phyloP scores from a whole-genome alignment of 441 rosid species.

The Euphorbia celastroides region DNA sequence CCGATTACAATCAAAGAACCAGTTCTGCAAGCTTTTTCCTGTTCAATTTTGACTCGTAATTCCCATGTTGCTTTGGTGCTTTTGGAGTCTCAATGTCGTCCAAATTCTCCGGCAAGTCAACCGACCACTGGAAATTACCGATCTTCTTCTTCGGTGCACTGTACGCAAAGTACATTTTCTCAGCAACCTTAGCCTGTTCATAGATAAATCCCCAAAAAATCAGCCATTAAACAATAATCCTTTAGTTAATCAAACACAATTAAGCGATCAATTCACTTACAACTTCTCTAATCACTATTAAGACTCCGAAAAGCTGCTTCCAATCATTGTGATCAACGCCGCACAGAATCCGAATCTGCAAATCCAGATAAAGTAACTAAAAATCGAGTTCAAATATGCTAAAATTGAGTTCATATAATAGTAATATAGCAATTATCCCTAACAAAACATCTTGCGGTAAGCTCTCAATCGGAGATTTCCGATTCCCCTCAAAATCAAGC shows the following conservation, averaged over 20 bases:
- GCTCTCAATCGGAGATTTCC: constrained; percentile 45
- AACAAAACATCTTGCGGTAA: constrained; percentile 71
- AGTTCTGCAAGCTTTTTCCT: constrained; percentile 39
- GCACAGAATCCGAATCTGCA: constrained; percentile 61
- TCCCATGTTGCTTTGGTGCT: constrained; percentile 43
- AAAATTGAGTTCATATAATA: neutral
- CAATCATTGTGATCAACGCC: constrained; percentile 72
- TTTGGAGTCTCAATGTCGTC: constrained; percentile 60
- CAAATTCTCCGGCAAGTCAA: constrained; percentile 21
- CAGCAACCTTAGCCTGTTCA: constrained; percentile 55
- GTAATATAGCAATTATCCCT: constrained; percentile 9
- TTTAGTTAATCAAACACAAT: neutral
- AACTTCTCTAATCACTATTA: constrained; percentile 69
- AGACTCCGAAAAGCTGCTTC: constrained; percentile 54
- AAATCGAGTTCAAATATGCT: neutral
- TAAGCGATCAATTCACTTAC: constrained; percentile 33
- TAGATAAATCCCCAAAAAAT: neutral
- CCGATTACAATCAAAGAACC: no score
- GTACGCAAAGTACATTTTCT: constrained; percentile 53
- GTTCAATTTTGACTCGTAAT: constrained; percentile 29
- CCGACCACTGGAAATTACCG: constrained; percentile 33
- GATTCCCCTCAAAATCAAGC: constrained; percentile 26
- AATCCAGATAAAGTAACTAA: constrained; percentile 7
- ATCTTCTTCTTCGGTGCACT: constrained; percentile 63
- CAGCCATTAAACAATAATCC: neutral